These are phyloP conservation scores for Arabidopsis suecica DNA, from an alignment of 345 rosid genomes.

Conservation along the genomic window DNA sequence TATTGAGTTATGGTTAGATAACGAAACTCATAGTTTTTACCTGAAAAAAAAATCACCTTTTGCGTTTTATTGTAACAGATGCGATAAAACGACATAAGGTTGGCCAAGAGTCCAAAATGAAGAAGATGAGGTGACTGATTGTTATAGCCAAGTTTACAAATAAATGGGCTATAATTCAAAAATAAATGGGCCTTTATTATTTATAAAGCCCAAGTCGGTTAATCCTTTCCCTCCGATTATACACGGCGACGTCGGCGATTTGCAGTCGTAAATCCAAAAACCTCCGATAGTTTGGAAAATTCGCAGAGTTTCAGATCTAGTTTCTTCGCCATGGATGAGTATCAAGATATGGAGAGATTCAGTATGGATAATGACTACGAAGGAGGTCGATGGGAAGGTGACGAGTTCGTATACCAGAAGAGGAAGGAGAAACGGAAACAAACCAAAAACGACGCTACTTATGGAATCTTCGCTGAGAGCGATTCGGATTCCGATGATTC, in stretches of 20 bases:
- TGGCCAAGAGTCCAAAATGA: constrained; percentile 6
- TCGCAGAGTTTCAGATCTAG: constrained; percentile 11
- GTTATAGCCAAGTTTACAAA: not conserved
- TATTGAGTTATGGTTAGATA: too few species aligned
- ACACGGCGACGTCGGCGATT: constrained; percentile 37
- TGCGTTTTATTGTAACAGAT: not conserved
- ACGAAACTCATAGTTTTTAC: too few species aligned
- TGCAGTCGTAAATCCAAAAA: constrained; percentile 7
- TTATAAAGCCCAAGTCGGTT: not conserved
- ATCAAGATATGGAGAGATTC: constrained; percentile 88
- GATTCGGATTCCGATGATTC: constrained; percentile 64
- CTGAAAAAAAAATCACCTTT: not conserved
- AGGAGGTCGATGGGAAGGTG: constrained; percentile 73
- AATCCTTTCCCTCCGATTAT: not conserved
- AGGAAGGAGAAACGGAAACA: constrained; percentile 72
- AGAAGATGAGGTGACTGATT: not conserved
- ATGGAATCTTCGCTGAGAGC: constrained; percentile 67
- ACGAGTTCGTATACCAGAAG: constrained; percentile 68
- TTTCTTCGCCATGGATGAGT: constrained; percentile 64
- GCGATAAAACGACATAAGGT: not conserved
- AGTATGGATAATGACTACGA: constrained; percentile 86
- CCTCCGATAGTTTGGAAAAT: constrained; percentile 6
- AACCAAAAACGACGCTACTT: constrained; percentile 70
- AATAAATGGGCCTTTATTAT: not conserved
- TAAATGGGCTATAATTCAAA: constrained; percentile 25